phyloP scores from a whole-genome alignment of 352 stramenopile genomes.

The Pythium myriotylum region DNA sequence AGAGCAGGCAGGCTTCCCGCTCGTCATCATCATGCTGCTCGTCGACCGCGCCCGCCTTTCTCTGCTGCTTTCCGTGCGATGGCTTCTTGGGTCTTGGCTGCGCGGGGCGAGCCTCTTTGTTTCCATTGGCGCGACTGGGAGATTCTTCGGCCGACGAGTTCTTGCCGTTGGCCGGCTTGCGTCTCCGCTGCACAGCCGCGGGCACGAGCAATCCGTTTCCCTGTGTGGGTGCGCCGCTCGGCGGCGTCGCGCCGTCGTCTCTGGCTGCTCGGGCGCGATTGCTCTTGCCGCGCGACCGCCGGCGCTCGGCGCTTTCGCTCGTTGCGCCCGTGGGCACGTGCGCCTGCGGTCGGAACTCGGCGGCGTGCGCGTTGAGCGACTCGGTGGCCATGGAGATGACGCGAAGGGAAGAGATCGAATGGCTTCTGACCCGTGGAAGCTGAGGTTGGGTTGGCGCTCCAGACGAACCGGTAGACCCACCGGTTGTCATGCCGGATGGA shows the following conservation, averaged over 20 bases:
- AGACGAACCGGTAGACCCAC: constrained; percentile 8
- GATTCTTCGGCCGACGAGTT: constrained; percentile 1
- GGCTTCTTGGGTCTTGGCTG: constrained; percentile 12
- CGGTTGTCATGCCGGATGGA: constrained; percentile 21
- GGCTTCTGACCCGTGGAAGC: constrained; percentile 12
- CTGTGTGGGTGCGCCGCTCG: background rate
- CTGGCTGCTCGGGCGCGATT: background rate
- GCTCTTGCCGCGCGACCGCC: background rate
- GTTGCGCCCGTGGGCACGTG: background rate
- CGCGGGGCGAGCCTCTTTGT: background rate
- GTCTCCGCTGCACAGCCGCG: constrained; percentile 18
- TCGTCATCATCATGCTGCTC: constrained; percentile 32
- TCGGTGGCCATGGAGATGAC: constrained; percentile 23
- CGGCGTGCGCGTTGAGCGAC: constrained; percentile 21
- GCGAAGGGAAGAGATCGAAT: constrained; percentile 13
- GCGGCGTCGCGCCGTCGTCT: constrained; percentile 2
- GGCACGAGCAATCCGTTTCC: constrained; percentile 16
- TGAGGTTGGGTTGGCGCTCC: background rate
- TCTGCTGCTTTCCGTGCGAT: background rate
- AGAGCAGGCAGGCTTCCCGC: constrained; percentile 60
- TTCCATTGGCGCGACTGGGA: background rate
- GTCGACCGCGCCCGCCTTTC: constrained; percentile 29
- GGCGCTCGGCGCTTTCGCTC: background rate
- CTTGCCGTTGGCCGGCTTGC: constrained; percentile 15
- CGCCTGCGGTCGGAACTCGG: constrained; percentile 22